Percentiles rank a stretch among this genome's conserved stretches.
phyloP scores from a whole-genome alignment of 2,329 filamentous ascomycete species.

The Lachnellula arida region DNA sequence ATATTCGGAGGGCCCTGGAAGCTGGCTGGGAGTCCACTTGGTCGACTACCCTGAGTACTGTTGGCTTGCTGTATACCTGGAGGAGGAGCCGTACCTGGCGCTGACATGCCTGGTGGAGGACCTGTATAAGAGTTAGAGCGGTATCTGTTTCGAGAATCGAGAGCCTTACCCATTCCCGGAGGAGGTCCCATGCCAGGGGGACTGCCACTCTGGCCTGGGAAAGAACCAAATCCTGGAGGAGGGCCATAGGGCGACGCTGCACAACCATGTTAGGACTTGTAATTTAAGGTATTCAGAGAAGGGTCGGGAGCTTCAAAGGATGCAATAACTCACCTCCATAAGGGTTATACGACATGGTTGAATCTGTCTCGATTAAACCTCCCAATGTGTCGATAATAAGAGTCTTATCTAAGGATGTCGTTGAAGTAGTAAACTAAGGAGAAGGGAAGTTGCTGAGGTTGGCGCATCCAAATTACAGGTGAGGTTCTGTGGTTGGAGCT shows the following conservation, averaged over 20 bases:
- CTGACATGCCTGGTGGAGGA: constrained; percentile 75
- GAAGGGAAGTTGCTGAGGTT: neutral
- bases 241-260: constrained; percentile 55
- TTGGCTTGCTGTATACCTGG: constrained; percentile 74
- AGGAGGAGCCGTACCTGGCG: constrained; percentile 74
- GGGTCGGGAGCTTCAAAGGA: neutral
- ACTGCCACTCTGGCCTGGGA: constrained; percentile 52
- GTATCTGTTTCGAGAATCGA: constrained; percentile 3
- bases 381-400: neutral
- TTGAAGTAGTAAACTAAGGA: neutral
- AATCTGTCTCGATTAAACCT: neutral
- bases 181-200: constrained; percentile 70
- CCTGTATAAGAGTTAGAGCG: constrained; percentile 40
- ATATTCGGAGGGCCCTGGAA: constrained; percentile 89
- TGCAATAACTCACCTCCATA: constrained; percentile 29
- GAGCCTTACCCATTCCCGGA: constrained; percentile 71
- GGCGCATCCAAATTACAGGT: constrained; percentile 8
- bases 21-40: constrained; percentile 71
- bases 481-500: neutral
- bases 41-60: constrained; percentile 70
- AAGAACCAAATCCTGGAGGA: constrained; percentile 68
- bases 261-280: constrained; percentile 11
- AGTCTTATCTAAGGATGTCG: neutral
- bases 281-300: neutral
- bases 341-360: constrained; percentile 33